These are phyloP conservation scores for Gossypium stocksii DNA, from an alignment of 345 rosid genomes.

Conservation along the genomic window DNA sequence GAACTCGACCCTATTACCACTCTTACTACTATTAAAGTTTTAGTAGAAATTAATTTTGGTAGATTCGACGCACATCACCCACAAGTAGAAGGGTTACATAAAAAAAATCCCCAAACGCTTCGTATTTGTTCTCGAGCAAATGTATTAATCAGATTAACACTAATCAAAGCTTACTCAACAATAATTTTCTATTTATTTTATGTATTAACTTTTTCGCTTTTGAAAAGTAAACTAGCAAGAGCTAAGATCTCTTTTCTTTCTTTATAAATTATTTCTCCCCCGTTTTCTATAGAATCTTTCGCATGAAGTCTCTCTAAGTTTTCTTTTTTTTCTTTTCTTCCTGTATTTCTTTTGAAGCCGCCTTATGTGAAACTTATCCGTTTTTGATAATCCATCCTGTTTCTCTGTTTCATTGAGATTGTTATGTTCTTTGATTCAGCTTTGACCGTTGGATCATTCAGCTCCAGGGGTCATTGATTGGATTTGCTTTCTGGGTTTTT, in stretches of 20 bases:
- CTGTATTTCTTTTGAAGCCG: slow-evolving; percentile 1
- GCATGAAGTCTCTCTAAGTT: slow-evolving; percentile 5
- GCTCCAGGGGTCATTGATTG: slow-evolving; percentile 8
- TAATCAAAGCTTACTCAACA: slow-evolving; percentile 14
- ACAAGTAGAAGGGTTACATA: background rate
- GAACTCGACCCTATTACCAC: too few species aligned
- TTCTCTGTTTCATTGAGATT: slow-evolving; percentile 14
- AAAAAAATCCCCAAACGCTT: background rate
- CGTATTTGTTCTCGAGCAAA: background rate
- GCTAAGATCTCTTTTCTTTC: background rate
- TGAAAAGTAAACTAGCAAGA: slow-evolving; percentile 18
- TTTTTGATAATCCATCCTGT: slow-evolving; percentile 11
- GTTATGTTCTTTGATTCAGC: slow-evolving; percentile 17
- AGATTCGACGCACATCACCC: too few species aligned
- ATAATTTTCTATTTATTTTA: background rate
- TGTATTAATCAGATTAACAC: background rate
- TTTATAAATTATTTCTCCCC: background rate
- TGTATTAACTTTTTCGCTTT: background rate
- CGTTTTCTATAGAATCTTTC: background rate
- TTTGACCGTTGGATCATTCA: slow-evolving; percentile 28
- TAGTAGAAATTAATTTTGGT: too few species aligned
- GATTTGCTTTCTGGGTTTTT: slow-evolving; percentile 1
- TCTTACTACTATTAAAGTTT: too few species aligned
- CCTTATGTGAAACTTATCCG: background rate
- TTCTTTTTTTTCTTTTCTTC: background rate